phyloP scores from a whole-genome alignment of 2,329 filamentous ascomycete species.

The Hymenoscyphus repandus region DNA sequence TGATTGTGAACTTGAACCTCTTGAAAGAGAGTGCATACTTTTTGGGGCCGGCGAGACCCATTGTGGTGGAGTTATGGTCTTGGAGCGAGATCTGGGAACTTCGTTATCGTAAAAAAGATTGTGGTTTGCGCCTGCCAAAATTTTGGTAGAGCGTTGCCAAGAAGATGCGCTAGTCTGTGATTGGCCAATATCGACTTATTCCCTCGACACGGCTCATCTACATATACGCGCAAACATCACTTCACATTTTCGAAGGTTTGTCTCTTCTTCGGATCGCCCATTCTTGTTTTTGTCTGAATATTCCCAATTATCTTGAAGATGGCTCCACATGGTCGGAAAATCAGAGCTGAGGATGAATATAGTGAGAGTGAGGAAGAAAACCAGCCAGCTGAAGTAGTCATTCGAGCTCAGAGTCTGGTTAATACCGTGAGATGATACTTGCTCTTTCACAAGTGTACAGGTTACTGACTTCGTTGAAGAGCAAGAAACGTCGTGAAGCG shows the following conservation, averaged over 20 bases:
- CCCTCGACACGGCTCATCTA: neutral
- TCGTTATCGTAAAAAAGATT: conserved; percentile 18
- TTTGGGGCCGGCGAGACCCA: conserved; percentile 65
- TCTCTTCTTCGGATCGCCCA: neutral
- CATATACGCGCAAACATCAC: neutral
- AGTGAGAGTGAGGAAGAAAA: too few relatives aligned
- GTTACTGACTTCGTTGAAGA: neutral
- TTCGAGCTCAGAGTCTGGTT: conserved; percentile 8
- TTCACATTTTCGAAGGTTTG: neutral
- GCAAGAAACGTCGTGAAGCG: conserved; percentile 23
- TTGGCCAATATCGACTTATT: conserved; percentile 8
- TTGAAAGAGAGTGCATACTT: conserved; percentile 45
- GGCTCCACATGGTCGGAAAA: conserved; percentile 17
- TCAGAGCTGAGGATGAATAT: neutral
- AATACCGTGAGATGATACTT: too few relatives aligned
- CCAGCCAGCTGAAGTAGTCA: neutral
- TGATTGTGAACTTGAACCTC: conserved; percentile 23
- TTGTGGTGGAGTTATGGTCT: conserved; percentile 31
- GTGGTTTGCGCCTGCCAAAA: conserved; percentile 11
- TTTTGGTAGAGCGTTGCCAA: conserved; percentile 15
- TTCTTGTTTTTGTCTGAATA: too few relatives aligned
- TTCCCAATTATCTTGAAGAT: conserved; percentile 9
- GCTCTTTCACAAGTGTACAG: too few relatives aligned
- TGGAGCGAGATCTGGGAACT: conserved; percentile 1
- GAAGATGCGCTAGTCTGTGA: conserved; percentile 14